Conservation (phyloP, 345 rosid genomes). For the Leavenworthia alabamica region DNA sequence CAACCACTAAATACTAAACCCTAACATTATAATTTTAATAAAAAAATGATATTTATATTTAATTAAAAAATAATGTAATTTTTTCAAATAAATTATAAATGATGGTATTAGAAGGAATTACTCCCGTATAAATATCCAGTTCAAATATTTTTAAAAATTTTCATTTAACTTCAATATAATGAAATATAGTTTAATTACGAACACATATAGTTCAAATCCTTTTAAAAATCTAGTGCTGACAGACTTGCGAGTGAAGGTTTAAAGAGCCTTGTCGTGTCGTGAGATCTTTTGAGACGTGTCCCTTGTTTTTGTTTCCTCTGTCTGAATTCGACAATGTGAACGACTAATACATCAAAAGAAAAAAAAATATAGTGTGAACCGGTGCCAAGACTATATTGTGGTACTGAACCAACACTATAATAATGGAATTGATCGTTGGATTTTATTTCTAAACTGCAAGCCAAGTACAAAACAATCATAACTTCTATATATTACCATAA, state of each 20-base stretch:
- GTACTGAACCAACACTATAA: background rate
- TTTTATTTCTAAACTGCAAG: background rate
- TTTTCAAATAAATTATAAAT: too few species aligned
- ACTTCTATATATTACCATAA: slow-evolving; percentile 9
- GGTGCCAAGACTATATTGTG: background rate
- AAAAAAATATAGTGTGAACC: background rate
- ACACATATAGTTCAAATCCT: background rate
- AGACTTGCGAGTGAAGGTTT: background rate
- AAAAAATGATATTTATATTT: too few species aligned
- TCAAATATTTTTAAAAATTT: too few species aligned
- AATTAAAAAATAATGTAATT: too few species aligned
- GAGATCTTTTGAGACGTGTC: background rate
- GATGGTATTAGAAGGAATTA: too few species aligned
- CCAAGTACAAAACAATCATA: background rate
- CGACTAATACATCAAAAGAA: background rate
- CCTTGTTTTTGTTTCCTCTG: background rate
- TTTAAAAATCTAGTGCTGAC: background rate
- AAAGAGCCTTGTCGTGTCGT: background rate
- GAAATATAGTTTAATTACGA: too few species aligned
- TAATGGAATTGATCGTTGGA: background rate
- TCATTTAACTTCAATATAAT: too few species aligned
- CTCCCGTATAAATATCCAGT: too few species aligned
- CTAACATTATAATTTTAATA: too few species aligned
- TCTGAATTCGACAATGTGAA: background rate
- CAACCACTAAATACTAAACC: too few species aligned